These are phyloP conservation scores for Blepharisma undulans DNA, from an alignment of 169 alveolate species.

Conservation along the genomic window DNA sequence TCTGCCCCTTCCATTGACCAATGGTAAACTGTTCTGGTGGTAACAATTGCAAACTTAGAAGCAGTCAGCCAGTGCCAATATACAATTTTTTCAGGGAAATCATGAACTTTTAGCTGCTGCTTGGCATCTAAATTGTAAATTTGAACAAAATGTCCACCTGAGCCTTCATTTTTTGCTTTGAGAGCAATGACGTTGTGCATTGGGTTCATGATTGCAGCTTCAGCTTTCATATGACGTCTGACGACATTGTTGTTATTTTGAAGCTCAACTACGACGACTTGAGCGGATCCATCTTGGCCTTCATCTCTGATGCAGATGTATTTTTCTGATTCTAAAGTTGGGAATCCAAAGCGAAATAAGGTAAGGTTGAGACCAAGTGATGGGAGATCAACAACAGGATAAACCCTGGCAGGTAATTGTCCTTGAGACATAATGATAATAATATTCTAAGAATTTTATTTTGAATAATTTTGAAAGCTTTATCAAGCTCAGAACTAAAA, in stretches of 20 bases:
- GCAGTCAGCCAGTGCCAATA: conserved; percentile 95
- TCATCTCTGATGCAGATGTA: conserved; percentile 90
- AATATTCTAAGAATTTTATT: background rate
- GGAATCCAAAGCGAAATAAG: conserved; percentile 87
- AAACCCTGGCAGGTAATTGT: background rate
- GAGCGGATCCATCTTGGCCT: conserved; percentile 81
- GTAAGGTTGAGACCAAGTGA: conserved; percentile 85
- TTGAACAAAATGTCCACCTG: conserved; percentile 81
- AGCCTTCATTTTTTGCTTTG: conserved; percentile 85
- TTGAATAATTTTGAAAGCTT: background rate
- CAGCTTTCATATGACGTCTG: conserved; percentile 97
- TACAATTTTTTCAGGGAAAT: conserved; percentile 90
- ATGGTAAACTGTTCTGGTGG: conserved; percentile 92
- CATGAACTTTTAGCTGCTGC: conserved; percentile 91
- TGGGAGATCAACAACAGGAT: conserved; percentile 3
- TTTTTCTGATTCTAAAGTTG: conserved; percentile 91
- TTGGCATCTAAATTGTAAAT: conserved; percentile 93
- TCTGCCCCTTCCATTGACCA: conserved; percentile 85
- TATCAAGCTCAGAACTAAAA: background rate
- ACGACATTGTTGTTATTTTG: conserved; percentile 79
- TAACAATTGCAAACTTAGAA: conserved; percentile 91
- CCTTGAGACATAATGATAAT: conserved; percentile 1
- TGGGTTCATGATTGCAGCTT: conserved; percentile 95
- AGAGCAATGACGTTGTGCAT: conserved; percentile 92
- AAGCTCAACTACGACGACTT: conserved; percentile 88